Conservation (phyloP, 805 yeast genomes). For the Hanseniaspora hatyaiensis region DNA sequence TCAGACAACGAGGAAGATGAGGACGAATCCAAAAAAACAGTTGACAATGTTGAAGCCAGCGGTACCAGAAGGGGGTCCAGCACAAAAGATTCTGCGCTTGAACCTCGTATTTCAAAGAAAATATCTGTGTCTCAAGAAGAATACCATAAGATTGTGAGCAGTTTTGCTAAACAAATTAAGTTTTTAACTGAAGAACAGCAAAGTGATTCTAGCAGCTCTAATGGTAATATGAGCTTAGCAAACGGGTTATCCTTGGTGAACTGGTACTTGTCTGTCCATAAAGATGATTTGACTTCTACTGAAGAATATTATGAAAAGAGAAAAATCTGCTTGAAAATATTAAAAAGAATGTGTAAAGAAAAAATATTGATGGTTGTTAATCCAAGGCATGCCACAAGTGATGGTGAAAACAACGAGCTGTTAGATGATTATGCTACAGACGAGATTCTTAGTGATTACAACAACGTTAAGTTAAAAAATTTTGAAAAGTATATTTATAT, state of each 20-base stretch:
- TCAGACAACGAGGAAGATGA: conserved; percentile 45
- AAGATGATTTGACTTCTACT: conserved; percentile 57
- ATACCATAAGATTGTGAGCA: conserved; percentile 72
- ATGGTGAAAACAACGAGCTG: conserved; percentile 36
- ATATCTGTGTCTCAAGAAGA: conserved; percentile 69
- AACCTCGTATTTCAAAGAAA: conserved; percentile 25
- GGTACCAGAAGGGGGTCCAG: too few species aligned
- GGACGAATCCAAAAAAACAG: conserved; percentile 19
- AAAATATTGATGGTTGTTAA: conserved; percentile 50
- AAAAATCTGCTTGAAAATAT: conserved; percentile 61
- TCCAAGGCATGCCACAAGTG: conserved; percentile 31
- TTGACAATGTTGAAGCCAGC: conserved; percentile 38
- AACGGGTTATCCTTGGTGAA: conserved; percentile 53
- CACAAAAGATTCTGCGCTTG: conserved; percentile 19
- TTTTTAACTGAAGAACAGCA: conserved; percentile 41
- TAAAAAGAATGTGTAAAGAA: conserved; percentile 73
- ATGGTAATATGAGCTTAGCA: conserved; percentile 25
- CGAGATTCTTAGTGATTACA: conserved; percentile 24
- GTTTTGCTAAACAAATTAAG: conserved; percentile 56
- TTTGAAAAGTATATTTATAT: conserved; percentile 36
- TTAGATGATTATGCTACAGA: conserved; percentile 27
- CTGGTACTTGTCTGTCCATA: conserved; percentile 68
- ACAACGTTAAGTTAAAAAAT: conserved; percentile 22
- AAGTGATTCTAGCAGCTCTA: conserved; percentile 38
- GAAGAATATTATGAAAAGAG: conserved; percentile 60